A percentile compares a stretch with the other conserved stretches of the same genome.
Evolutionary conservation across 1,284 basidiomycete genomes (phyloP).

Genomic region (Heliocybe sulcata): DNA sequence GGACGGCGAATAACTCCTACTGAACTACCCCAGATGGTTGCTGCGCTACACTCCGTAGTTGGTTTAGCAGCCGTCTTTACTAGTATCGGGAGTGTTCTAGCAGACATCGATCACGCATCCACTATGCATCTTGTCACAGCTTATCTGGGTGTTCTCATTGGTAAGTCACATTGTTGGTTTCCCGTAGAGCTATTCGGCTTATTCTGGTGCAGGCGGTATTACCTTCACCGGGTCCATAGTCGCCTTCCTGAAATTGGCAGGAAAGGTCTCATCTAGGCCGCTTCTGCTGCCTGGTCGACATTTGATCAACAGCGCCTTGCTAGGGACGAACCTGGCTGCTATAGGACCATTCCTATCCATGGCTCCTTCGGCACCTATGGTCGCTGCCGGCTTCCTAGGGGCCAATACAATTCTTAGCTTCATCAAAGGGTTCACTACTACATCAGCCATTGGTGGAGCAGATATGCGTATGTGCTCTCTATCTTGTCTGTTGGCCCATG

Average conservation of each 20-base stretch:
- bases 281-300: conserved; percentile 70
- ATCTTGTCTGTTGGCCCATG: conserved; percentile 5
- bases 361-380: conserved; percentile 58
- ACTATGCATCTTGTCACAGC: conserved; percentile 75
- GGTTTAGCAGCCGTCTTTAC: conserved; percentile 83
- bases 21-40: conserved; percentile 78
- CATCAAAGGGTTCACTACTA: conserved; percentile 78
- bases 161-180: conserved; percentile 21
- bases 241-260: conserved; percentile 83
- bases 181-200: not conserved
- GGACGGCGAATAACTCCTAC: conserved; percentile 80
- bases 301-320: conserved; percentile 59
- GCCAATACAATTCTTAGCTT: conserved; percentile 71
- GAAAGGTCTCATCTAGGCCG: conserved; percentile 68
- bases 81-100: conserved; percentile 71
- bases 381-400: conserved; percentile 72
- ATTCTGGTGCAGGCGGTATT: conserved; percentile 40
- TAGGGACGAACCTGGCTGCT: conserved; percentile 61
- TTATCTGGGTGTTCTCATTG: conserved; percentile 80
- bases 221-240: conserved; percentile 82
- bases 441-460: conserved; percentile 80
- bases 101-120: conserved; percentile 55
- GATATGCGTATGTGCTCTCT: conserved; percentile 71
- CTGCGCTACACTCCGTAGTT: conserved; percentile 72
- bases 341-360: conserved; percentile 72